phyloP scores from a whole-genome alignment of 495 filamentous ascomycete genomes.

The Aspergillus heteromorphus region DNA sequence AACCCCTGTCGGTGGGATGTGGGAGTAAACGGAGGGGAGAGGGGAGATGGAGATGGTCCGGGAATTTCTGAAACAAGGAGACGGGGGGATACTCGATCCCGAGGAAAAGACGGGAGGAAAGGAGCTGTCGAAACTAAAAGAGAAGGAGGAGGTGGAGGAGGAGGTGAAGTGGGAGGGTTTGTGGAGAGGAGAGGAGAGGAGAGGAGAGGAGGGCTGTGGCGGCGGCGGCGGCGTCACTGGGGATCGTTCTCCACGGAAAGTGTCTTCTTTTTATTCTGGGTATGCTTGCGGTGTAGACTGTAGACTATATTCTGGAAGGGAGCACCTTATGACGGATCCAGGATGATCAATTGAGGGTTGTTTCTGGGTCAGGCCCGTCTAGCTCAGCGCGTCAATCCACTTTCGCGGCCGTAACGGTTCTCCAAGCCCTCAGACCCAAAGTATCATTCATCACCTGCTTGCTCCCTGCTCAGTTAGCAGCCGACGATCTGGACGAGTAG shows the following conservation, averaged over 20 bases:
- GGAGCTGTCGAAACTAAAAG: background rate
- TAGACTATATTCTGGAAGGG: background rate
- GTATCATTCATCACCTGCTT: background rate
- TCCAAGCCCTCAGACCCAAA: too few relatives aligned
- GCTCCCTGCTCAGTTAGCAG: background rate
- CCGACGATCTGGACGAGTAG: background rate
- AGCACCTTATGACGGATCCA: slow-evolving; percentile 1
- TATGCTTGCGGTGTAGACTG: too few relatives aligned
- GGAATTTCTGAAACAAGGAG: too few relatives aligned
- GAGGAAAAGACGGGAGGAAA: too few relatives aligned
- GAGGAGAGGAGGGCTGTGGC: background rate
- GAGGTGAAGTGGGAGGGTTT: slow-evolving; percentile 2
- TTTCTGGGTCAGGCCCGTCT: background rate
- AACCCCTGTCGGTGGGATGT: background rate
- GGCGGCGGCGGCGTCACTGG: background rate
- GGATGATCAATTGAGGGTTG: background rate
- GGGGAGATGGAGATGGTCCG: too few relatives aligned
- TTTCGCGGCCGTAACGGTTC: background rate
- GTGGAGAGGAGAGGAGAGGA: background rate
- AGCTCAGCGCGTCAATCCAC: background rate
- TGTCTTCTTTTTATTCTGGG: background rate
- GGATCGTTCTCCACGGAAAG: too few relatives aligned
- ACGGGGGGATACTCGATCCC: too few relatives aligned
- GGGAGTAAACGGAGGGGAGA: background rate
- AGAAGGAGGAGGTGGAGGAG: background rate